Conservation (phyloP, 805 yeast species). For the Komagataella populi region DNA sequence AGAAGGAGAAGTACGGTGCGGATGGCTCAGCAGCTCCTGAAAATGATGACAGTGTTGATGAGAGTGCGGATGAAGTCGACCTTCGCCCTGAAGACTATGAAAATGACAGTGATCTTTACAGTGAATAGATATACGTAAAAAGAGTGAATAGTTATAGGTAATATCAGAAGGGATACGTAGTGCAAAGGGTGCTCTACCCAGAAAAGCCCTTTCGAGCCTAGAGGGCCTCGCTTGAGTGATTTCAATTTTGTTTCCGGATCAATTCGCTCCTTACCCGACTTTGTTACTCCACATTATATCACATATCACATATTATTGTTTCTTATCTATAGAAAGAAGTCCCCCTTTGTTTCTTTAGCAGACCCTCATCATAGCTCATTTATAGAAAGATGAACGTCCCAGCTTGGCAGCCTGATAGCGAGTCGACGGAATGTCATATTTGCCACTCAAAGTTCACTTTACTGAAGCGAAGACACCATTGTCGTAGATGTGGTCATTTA, state of each 20-base stretch:
- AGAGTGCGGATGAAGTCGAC: conserved; percentile 11
- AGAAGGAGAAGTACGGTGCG: conserved; percentile 21
- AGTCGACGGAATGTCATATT: conserved; percentile 34
- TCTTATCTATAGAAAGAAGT: not conserved
- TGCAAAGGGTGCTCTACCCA: too few species aligned
- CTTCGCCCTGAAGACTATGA: conserved; percentile 24
- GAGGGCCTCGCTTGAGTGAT: not conserved
- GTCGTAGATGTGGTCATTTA: conserved; percentile 69
- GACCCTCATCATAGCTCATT: not conserved
- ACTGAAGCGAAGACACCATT: conserved; percentile 69
- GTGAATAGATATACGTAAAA: conserved; percentile 11
- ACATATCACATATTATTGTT: not conserved
- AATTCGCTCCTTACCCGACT: not conserved
- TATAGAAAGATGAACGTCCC: conserved; percentile 18
- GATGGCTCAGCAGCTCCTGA: conserved; percentile 17
- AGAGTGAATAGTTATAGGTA: not conserved
- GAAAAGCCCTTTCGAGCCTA: not conserved
- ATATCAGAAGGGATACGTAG: not conserved
- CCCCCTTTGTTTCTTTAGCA: not conserved
- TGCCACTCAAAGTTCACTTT: conserved; percentile 42
- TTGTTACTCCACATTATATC: not conserved
- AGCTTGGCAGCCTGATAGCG: conserved; percentile 62
- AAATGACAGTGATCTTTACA: conserved; percentile 34
- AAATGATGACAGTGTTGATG: conserved; percentile 16
- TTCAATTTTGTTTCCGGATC: not conserved